Evolutionary conservation across 805 yeast species (phyloP).

Genomic region (Spathaspora arborariae): DNA sequence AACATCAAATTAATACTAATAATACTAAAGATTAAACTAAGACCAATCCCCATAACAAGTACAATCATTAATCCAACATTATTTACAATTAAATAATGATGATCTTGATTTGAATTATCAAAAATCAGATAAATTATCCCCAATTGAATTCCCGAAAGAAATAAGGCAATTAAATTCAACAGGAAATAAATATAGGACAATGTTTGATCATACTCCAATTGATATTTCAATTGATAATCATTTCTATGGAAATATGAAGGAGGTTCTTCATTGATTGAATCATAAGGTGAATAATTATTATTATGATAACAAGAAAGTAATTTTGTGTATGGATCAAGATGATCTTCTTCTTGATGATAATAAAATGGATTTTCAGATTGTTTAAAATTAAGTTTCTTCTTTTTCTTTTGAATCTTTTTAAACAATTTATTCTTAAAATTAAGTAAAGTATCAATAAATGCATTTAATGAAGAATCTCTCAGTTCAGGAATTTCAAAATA

Average conservation of each 20-base stretch:
- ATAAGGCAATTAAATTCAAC: constrained; percentile 30
- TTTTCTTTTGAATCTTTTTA: constrained; percentile 2
- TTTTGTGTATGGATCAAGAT: constrained; percentile 6
- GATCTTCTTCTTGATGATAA: constrained; percentile 5
- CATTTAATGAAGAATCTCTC: constrained; percentile 13
- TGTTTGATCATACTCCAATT: constrained; percentile 33
- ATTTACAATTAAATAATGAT: constrained; percentile 23
- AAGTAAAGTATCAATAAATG: constrained; percentile 18
- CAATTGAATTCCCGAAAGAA: constrained; percentile 36
- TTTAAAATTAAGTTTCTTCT: constrained; percentile 7
- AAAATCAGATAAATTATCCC: constrained; percentile 35
- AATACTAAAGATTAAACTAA: constrained; percentile 31
- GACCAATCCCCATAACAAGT: constrained; percentile 27
- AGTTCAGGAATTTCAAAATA: constrained; percentile 18
- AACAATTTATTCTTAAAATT: constrained; percentile 18
- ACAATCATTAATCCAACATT: constrained; percentile 31
- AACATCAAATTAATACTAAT: constrained; percentile 31
- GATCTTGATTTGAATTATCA: constrained; percentile 17
- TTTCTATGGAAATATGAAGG: constrained; percentile 19
- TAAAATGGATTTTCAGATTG: constrained; percentile 6
- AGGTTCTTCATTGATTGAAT: constrained; percentile 32
- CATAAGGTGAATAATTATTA: constrained; percentile 16
- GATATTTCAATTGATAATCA: constrained; percentile 21
- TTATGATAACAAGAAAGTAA: constrained; percentile 8
- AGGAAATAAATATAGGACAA: constrained; percentile 34